Base-by-base conservation (phyloP, 768 basidiomycete genomes). In the Rhodotorula kratochvilovae region DNA sequence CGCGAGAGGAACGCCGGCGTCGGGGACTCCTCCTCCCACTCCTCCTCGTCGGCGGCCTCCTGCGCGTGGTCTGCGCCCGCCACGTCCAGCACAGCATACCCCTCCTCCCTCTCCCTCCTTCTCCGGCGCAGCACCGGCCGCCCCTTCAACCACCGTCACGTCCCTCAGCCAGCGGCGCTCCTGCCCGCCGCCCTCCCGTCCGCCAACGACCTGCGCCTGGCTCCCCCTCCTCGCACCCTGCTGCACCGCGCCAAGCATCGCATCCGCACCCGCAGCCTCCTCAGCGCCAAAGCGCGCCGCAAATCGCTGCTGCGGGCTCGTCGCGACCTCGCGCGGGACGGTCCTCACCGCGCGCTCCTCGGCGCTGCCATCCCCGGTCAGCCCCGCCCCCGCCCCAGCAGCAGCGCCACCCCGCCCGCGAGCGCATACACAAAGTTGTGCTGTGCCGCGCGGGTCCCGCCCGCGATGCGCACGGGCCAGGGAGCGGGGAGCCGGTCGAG, bases 361-460 rank as follows among this genome's bases (percentile, higher is more conserved):
- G 31, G 0, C 56, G 5, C 23, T 27, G 15, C 29, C 29, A 1
- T 13, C 29, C 1, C 31, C 35, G 15, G 15, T 23, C 2, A 39
- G 39, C 8, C 5, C 15, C 6, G 46, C 12, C 16, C 7, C 11
- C 12, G 25, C 1, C n/a, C 35, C 45, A 17, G 27, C 31, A 17
- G 19, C 48, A 27, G 63, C 48, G 27, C 43, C 29, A 46, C 35
- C 35, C 56, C 25, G 60, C 43, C 21, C 4, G 67, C 35, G 48
- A 73, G 46, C 15, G 63, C 64, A 59, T 69, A 73, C 27, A 73
- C 51, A 35, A 66, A 57, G 64, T 66, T 69, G 56, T 57, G 55
- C 56, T 73, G 72, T 15, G 61, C 31, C 33, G 21, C 39, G 13
- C 39, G 13, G 1, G 35, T 29, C 19, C 51, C 53, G 57, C 27